Conservation (phyloP, 2,329 filamentous ascomycete species). For the Calonectria henricotiae region DNA sequence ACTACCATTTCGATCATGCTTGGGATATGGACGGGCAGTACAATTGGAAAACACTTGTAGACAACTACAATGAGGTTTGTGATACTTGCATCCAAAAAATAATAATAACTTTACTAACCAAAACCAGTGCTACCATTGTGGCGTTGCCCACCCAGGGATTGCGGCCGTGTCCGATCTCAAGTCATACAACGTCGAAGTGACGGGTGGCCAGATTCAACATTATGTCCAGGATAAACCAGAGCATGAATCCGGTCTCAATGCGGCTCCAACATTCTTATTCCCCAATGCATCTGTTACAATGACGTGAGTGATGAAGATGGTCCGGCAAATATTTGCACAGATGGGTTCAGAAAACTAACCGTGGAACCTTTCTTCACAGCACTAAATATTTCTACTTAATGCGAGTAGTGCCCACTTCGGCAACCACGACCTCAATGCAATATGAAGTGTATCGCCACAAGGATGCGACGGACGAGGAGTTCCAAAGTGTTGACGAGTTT, state of each 20-base stretch:
- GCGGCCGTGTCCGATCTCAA: slow-evolving; percentile 30
- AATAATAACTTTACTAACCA: neutral
- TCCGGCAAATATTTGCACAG: neutral
- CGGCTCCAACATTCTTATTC: slow-evolving; percentile 41
- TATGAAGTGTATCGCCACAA: slow-evolving; percentile 73
- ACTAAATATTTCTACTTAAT: slow-evolving; percentile 44
- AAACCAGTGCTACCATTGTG: slow-evolving; percentile 40
- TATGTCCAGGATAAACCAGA: slow-evolving; percentile 36
- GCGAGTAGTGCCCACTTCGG: slow-evolving; percentile 41
- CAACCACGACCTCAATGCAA: slow-evolving; percentile 40
- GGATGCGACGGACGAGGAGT: slow-evolving; percentile 70
- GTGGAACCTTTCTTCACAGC: neutral
- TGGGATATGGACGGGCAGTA: slow-evolving; percentile 71
- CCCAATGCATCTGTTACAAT: slow-evolving; percentile 44
- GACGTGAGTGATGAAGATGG: slow-evolving; percentile 28
- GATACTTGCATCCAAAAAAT: too few species aligned
- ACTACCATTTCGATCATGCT: slow-evolving; percentile 71
- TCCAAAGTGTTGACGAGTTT: slow-evolving; percentile 70
- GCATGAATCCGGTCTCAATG: slow-evolving; percentile 15
- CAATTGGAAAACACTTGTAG: slow-evolving; percentile 74
- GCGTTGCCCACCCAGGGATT: slow-evolving; percentile 42
- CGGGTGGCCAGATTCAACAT: slow-evolving; percentile 43
- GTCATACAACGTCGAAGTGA: slow-evolving; percentile 32
- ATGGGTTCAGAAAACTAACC: neutral
- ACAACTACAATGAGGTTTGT: slow-evolving; percentile 74